Percentiles rank a stretch among this genome's conserved stretches.
phyloP scores from a whole-genome alignment of 306 rosid species.

The Styphnolobium japonicum region DNA sequence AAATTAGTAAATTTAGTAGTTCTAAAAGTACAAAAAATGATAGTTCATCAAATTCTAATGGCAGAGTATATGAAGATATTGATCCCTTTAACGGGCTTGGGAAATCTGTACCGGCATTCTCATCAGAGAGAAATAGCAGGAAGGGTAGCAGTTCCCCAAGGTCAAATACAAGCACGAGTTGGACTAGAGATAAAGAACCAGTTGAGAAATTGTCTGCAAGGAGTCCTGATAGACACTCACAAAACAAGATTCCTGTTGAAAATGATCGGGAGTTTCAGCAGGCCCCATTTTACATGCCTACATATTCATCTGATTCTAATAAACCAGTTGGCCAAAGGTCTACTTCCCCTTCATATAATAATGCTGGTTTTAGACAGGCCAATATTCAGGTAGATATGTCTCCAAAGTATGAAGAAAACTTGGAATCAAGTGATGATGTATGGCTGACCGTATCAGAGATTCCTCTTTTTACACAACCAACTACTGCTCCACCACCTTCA shows the following conservation, averaged over 20 bases:
- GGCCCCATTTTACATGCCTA: conserved; percentile 57
- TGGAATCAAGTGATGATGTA: conserved; percentile 60
- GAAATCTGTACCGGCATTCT: conserved; percentile 72
- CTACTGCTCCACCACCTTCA: conserved; percentile 97
- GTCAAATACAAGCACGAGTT: conserved; percentile 42
- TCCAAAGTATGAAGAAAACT: conserved; percentile 59
- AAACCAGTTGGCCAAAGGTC: conserved; percentile 57
- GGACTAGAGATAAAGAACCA: conserved; percentile 52
- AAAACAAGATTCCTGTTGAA: conserved; percentile 51
- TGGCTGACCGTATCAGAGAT: conserved; percentile 96
- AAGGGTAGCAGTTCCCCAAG: conserved; percentile 56
- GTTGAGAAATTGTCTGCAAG: conserved; percentile 53
- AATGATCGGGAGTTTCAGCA: conserved; percentile 56
- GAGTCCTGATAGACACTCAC: conserved; percentile 58
- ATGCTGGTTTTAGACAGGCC: conserved; percentile 40
- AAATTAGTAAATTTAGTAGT: conserved; percentile 63
- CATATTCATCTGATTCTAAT: conserved; percentile 54
- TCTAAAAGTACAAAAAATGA: conserved; percentile 55
- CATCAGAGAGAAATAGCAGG: conserved; percentile 61
- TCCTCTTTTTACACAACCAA: conserved; percentile 90
- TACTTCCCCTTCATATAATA: conserved; percentile 65
- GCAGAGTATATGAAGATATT: conserved; percentile 54
- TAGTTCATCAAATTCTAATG: conserved; percentile 55
- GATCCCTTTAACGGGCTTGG: conserved; percentile 93
- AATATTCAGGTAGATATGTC: conserved; percentile 54